Conservation (phyloP, 2,329 filamentous ascomycete species). For the Neophaeococcomyces aloes region DNA sequence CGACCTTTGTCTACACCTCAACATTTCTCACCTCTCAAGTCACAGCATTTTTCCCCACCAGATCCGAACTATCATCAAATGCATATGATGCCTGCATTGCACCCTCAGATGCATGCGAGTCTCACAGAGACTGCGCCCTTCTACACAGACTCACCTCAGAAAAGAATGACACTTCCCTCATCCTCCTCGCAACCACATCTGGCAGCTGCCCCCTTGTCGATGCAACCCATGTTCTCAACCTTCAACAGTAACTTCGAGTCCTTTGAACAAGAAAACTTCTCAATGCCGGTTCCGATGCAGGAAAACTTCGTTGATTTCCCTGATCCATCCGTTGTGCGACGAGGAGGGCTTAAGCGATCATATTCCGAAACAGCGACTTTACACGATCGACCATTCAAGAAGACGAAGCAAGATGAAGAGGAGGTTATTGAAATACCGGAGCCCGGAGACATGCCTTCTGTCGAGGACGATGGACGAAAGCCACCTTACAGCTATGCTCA, state of each 20-base stretch:
- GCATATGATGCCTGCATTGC: constrained; percentile 47
- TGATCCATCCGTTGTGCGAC: constrained; percentile 35
- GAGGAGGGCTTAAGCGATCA: constrained; percentile 44
- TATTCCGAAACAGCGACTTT: constrained; percentile 64
- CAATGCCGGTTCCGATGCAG: constrained; percentile 30
- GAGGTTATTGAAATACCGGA: constrained; percentile 48
- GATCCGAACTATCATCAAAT: constrained; percentile 49
- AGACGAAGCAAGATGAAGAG: constrained; percentile 46
- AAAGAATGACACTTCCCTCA: constrained; percentile 30
- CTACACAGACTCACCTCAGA: constrained; percentile 40
- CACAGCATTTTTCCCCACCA: constrained; percentile 54
- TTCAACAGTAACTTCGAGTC: constrained; percentile 33
- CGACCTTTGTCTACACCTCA: constrained; percentile 32
- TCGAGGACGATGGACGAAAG: constrained; percentile 79
- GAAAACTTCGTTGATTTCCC: constrained; percentile 39
- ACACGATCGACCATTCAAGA: constrained; percentile 61
- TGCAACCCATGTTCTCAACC: constrained; percentile 39
- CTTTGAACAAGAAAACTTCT: constrained; percentile 42
- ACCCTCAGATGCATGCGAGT: constrained; percentile 28
- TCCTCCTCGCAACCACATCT: constrained; percentile 16
- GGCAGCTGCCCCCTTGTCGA: constrained; percentile 28
- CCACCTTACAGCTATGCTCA: constrained; percentile 88
- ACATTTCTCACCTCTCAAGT: constrained; percentile 45
- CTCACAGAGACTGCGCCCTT: constrained; percentile 31
- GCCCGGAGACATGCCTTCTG: constrained; percentile 66